Evolutionary conservation across 306 rosid genomes (phyloP).

Genomic region (Prunus salicina): DNA sequence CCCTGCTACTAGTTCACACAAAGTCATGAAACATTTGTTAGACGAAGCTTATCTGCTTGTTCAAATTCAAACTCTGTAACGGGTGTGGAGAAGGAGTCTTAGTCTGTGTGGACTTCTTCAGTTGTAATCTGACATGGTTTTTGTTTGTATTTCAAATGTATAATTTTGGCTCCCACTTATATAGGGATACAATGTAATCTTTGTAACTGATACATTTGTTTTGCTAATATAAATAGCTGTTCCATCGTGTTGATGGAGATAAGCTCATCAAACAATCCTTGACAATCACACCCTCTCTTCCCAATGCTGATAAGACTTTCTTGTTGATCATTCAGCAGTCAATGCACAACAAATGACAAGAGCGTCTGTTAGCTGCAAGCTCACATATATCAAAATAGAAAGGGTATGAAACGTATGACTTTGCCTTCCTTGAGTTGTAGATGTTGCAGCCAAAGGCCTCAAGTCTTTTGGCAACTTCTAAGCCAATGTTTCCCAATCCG

Average conservation of each 20-base stretch:
- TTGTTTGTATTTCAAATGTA: no score
- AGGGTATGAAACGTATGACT: constrained; percentile 27
- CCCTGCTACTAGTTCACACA: constrained; percentile 19
- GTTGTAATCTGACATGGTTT: no score
- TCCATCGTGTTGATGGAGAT: no score
- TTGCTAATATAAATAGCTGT: no score
- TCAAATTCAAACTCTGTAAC: no score
- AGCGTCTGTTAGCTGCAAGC: constrained; percentile 37
- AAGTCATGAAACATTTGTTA: not conserved
- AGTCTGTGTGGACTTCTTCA: no score
- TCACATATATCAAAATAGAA: constrained; percentile 24
- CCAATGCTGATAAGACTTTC: constrained; percentile 35
- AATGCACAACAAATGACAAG: constrained; percentile 48
- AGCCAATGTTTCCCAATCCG: constrained; percentile 54
- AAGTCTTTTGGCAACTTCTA: constrained; percentile 45
- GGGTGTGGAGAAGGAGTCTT: no score
- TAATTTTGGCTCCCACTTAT: no score
- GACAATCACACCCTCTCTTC: constrained; percentile 45
- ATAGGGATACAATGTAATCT: no score
- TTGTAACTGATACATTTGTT: no score
- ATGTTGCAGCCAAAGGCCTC: constrained; percentile 42
- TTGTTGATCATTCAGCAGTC: constrained; percentile 34
- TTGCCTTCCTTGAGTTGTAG: constrained; percentile 44
- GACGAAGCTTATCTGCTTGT: no score
- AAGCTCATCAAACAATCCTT: not conserved